Percentiles rank a stretch among this genome's conserved stretches.
Conservation (phyloP, 176 grass and related monocot species). For the Musa acuminata region DNA sequence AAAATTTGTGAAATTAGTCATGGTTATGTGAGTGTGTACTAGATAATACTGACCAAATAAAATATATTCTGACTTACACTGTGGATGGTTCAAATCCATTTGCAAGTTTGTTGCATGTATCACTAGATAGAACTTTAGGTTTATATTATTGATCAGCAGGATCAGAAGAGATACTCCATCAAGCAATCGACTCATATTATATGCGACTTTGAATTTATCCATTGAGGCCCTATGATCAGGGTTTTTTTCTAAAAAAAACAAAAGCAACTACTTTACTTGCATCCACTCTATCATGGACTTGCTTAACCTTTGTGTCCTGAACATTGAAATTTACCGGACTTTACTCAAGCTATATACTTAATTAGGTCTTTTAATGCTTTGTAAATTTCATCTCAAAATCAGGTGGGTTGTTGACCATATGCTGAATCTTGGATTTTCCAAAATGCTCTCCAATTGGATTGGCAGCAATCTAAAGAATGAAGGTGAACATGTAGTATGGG, state of each 20-base stretch:
- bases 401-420: constrained; percentile 97
- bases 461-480: constrained; percentile 78
- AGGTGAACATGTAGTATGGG: constrained; percentile 61
- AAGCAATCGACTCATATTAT: background rate
- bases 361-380: too few relatives aligned
- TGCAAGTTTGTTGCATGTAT: background rate
- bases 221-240: background rate
- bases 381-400: background rate
- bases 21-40: background rate
- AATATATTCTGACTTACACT: background rate
- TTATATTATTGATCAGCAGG: too few relatives aligned
- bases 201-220: background rate
- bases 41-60: background rate
- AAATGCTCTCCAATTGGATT: constrained; percentile 83
- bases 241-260: background rate
- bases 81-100: background rate
- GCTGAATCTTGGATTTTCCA: constrained; percentile 78
- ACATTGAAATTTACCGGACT: background rate
- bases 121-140: background rate
- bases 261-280: background rate
- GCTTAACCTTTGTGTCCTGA: too few relatives aligned
- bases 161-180: background rate
- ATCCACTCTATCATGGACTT: too few relatives aligned
- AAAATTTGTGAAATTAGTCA: too few relatives aligned
- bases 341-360: background rate